Base-by-base conservation (phyloP, 2,329 filamentous ascomycete species). In the Colletotrichum eremochloae region DNA sequence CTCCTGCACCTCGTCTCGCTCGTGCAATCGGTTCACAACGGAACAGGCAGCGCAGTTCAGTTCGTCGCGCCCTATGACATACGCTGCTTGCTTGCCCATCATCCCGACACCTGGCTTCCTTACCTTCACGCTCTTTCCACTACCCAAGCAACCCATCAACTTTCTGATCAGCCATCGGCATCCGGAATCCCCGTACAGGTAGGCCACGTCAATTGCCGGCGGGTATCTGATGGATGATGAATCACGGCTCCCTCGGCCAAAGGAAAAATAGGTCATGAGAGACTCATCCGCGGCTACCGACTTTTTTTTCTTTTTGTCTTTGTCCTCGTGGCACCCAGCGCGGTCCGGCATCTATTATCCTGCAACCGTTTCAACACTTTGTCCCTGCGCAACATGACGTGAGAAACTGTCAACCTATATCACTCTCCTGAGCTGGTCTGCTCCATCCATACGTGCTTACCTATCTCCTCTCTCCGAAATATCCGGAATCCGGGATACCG, bases 291-390 rank as follows among this genome's bases (percentile, higher is more conserved):
- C 48, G n/a, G 14, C 63, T 58, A 29, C 68, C 65, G 68, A 15
- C 56, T 6, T 18, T 8, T 20, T 44, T 42, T 2, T 15, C 5
- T 40, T 40, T 40, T 2, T 40, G 18, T 46, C 6, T 46, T 46
- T n/a, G 20, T 53, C 15, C 33, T 52, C 64, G 29, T 63, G 64
- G 52, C 50, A 50, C 38, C 15, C 48, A 24, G 36, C 48, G 33
- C 50, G 36, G 38, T 38, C 38, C 65, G 57, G 58, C 50, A 66
- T 33, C 58, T 9, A 3, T 1, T 53, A 38, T 69, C 29, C 38
- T 38, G 57, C n/a, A 42, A 40, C 53, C 46, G 65, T 72, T 72
- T 72, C 69, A 72, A 68, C 65, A 58, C 69, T 68, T 52, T 56
- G 50, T 71, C 33, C 53, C 42, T 52, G 63, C n/a, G 52, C 63